Evolutionary conservation across 139 green algal genomes (phyloP).

Genomic region (Bryopsis sp.): DNA sequence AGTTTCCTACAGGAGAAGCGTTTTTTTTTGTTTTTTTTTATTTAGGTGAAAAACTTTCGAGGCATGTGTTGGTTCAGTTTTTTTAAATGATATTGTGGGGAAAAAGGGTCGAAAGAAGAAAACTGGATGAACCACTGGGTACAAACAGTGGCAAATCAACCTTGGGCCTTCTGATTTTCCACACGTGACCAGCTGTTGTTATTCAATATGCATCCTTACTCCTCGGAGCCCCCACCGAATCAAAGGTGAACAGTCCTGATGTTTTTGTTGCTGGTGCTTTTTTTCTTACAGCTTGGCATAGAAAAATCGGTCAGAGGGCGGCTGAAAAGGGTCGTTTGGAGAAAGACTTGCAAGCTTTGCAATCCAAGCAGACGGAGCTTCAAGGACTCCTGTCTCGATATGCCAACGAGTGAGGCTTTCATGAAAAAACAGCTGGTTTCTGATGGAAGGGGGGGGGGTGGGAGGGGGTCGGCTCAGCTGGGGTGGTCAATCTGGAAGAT

Average conservation of each 20-base stretch:
- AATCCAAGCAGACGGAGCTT: conserved; percentile 5
- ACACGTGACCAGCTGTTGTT: neutral
- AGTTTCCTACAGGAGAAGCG: neutral
- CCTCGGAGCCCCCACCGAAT: neutral
- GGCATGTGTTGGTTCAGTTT: no score
- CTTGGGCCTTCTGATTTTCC: neutral
- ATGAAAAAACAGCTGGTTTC: no score
- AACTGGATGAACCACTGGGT: neutral
- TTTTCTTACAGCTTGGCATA: neutral
- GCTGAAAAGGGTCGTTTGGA: conserved; percentile 6
- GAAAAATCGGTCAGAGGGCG: neutral
- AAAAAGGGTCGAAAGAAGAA: no score
- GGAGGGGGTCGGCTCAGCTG: no score
- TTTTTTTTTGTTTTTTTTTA: no score
- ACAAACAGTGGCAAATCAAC: neutral
- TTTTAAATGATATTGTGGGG: no score
- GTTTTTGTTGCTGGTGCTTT: neutral
- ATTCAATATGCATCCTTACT: neutral
- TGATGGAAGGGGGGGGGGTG: no score
- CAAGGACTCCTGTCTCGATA: conserved; percentile 1
- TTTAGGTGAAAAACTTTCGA: no score
- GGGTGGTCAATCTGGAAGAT: no score
- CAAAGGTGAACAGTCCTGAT: neutral
- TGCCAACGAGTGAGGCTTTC: neutral
- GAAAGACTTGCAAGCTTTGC: neutral